Conservation (phyloP, 768 basidiomycete species). For the Macrolepiota fuliginosa region DNA sequence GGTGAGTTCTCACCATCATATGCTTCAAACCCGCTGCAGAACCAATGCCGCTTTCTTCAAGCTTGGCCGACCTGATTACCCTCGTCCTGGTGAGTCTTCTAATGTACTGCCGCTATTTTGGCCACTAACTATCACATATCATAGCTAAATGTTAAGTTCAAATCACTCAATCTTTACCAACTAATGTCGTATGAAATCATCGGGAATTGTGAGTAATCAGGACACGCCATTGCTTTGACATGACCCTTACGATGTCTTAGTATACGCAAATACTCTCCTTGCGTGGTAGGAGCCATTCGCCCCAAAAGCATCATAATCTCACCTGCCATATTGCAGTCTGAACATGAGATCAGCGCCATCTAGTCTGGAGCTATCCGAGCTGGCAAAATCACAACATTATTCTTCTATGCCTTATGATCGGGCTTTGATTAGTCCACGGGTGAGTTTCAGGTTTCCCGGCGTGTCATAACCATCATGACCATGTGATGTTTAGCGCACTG, state of each 20-base stretch:
- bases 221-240: too few relatives aligned
- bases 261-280: slow-evolving; percentile 3
- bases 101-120: not conserved
- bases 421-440: not conserved
- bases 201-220: not conserved
- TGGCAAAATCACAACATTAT: not conserved
- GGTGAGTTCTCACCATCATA: not conserved
- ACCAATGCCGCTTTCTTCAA: not conserved
- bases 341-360: slow-evolving; percentile 4
- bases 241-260: not conserved
- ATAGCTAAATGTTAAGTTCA: not conserved
- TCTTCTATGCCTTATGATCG: not conserved
- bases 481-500: not conserved
- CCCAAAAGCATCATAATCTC: not conserved
- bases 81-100: not conserved
- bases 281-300: not conserved
- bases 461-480: not conserved
- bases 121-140: not conserved
- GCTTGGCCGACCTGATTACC: not conserved
- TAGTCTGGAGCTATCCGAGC: not conserved
- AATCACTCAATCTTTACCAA: not conserved
- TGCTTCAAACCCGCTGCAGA: too few relatives aligned
- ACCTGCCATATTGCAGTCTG: not conserved
- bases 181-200: not conserved
- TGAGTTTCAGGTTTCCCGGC: not conserved